A percentile compares a stretch with the other conserved stretches of the same genome.
Conservation (phyloP, 441 rosid genomes). For the Pelargonium australe region DNA sequence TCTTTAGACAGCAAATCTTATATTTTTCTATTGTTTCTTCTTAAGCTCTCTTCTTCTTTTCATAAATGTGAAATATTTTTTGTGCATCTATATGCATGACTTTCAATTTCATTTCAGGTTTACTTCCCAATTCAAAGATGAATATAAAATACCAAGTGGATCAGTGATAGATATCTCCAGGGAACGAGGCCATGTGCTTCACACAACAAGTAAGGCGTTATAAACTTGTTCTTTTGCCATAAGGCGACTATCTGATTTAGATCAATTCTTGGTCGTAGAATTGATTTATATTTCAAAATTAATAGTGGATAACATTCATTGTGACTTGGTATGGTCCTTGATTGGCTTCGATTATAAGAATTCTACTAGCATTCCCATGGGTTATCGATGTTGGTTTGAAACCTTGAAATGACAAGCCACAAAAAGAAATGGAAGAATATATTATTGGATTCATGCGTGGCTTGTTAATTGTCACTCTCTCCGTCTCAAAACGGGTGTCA, state of each 20-base stretch:
- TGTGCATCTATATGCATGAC: neutral
- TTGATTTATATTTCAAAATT: neutral
- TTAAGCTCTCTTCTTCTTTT: no score
- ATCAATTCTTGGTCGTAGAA: neutral
- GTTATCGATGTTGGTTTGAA: no score
- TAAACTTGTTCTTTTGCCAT: neutral
- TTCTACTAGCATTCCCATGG: neutral
- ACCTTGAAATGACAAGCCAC: no score
- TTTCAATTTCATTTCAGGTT: conserved; percentile 43
- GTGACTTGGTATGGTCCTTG: neutral
- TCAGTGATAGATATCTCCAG: conserved; percentile 66
- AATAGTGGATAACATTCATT: neutral
- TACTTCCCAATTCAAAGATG: conserved; percentile 83
- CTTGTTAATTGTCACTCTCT: no score
- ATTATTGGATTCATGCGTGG: no score
- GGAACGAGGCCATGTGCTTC: conserved; percentile 59
- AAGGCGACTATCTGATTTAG: neutral
- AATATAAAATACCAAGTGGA: conserved; percentile 67
- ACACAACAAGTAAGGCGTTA: conserved; percentile 54
- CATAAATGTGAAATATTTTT: neutral
- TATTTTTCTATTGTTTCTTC: neutral
- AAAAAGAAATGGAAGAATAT: no score
- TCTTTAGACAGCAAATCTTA: neutral
- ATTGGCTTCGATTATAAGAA: neutral
- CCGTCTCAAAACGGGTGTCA: no score